phyloP scores from a whole-genome alignment of 129 eudicot species.

The Mikania micrantha region DNA sequence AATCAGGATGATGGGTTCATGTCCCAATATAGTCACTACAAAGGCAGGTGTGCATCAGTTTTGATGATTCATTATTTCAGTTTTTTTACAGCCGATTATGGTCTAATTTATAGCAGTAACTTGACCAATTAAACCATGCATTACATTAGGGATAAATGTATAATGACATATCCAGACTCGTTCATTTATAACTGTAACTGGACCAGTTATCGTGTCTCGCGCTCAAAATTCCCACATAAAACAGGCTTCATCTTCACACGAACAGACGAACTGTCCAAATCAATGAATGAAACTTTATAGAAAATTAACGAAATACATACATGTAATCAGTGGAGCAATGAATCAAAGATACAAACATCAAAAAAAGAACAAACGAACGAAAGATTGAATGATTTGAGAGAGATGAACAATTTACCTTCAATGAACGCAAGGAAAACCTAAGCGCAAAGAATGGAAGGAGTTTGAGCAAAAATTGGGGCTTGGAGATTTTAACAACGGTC shows the following conservation, averaged over 20 bases:
- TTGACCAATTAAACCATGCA: neutral
- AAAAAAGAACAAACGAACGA: neutral
- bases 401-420: neutral
- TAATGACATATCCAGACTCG: neutral
- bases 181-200: conserved; percentile 42
- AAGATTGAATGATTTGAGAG: no score
- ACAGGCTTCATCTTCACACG: conserved; percentile 64
- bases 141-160: neutral
- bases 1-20: conserved; percentile 5
- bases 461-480: neutral
- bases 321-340: neutral
- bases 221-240: conserved; percentile 82
- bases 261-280: neutral
- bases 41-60: neutral
- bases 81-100: neutral
- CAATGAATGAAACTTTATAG: neutral
- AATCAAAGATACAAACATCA: no score
- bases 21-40: neutral
- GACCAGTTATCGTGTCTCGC: conserved; percentile 79
- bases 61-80: neutral
- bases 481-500: no score
- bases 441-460: neutral
- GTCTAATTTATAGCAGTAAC: neutral
- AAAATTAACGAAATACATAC: neutral
- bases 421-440: neutral